Base-by-base conservation (phyloP, 345 rosid species). In the Moricandia arvensis region DNA sequence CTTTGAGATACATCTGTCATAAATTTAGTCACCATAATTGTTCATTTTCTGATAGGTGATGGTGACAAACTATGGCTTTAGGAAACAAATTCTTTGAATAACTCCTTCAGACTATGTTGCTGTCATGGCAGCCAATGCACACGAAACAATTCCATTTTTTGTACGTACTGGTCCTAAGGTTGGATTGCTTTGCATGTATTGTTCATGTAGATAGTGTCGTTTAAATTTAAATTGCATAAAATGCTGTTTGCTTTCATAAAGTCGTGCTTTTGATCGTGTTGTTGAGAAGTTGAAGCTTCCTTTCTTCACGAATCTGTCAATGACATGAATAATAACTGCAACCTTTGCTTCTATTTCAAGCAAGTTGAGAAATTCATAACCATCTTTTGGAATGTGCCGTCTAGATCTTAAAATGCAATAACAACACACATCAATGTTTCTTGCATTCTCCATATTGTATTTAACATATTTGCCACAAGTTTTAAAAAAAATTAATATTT, bases 41-140 rank as follows among this genome's bases (percentile, higher is more conserved):
- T 37, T 0, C 6, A 17, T 6, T 35, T 45, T 78, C 77, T 31
- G 78, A 13, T 83, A 90, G 98, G 95, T 37, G 98, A 94, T 60
- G 98, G 97, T 55, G 97, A 91, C 73, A 85, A 82, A 91, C 91
- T 85, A 91, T 91, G 98, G 85, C 91, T 78, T 87, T 91, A 13
- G 96, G 98, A 70, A 87, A 81, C 71, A 80, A 82, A 1, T 91
- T 94, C 78, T 94, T 91, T 71, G 89, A 90, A 51, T 8, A 35
- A 94, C 97, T 61, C 97, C 97, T 66, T 94, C 96, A 26, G 97
- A 94, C 68, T 93, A 97, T 4, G 96, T 91, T 37, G 98, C 98
- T 74, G 74, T 93, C 57, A 90, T 93, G 45, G 97, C 98, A 37
- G 97, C 96, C 66, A 91, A 87, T 81, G 90, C 93, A 34, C 88